Evolutionary conservation across 768 basidiomycete species (phyloP).

Genomic region (Pleurotus pulmonarius): DNA sequence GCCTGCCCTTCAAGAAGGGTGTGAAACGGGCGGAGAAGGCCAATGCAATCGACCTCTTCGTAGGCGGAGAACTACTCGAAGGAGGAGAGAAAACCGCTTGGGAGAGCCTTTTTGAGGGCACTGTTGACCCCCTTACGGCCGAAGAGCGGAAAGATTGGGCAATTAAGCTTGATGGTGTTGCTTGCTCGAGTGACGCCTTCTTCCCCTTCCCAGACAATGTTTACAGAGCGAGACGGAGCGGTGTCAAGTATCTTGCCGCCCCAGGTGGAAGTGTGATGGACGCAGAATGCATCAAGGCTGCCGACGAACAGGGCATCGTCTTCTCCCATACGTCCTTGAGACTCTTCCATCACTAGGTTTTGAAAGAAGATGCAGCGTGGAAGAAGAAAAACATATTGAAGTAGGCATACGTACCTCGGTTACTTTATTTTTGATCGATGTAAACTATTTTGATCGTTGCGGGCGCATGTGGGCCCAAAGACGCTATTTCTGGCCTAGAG

Average conservation of each 20-base stretch:
- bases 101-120: conserved; percentile 80
- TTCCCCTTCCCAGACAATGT: conserved; percentile 99
- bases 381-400: too few species aligned
- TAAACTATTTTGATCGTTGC: too few species aligned
- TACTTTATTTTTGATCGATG: too few species aligned
- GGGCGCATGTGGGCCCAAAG: too few species aligned
- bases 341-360: conserved; percentile 92
- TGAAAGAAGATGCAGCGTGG: too few species aligned
- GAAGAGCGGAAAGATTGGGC: conserved; percentile 78
- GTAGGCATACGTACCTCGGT: too few species aligned
- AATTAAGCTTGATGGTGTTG: conserved; percentile 72
- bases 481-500: too few species aligned
- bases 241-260: conserved; percentile 89
- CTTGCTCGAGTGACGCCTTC: conserved; percentile 96
- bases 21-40: conserved; percentile 98
- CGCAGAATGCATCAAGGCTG: conserved; percentile 91
- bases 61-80: conserved; percentile 84
- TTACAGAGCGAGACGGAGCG: conserved; percentile 87
- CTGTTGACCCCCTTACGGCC: conserved; percentile 60
- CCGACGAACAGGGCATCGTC: conserved; percentile 88
- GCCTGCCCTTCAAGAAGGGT: conserved; percentile 94
- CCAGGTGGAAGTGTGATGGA: conserved; percentile 98
- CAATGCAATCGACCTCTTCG: conserved; percentile 96
- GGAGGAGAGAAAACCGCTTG: conserved; percentile 88
- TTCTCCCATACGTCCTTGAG: conserved; percentile 87